Evolutionary conservation across 2,329 filamentous ascomycete genomes (phyloP).

Genomic region (Lojkania enalia): DNA sequence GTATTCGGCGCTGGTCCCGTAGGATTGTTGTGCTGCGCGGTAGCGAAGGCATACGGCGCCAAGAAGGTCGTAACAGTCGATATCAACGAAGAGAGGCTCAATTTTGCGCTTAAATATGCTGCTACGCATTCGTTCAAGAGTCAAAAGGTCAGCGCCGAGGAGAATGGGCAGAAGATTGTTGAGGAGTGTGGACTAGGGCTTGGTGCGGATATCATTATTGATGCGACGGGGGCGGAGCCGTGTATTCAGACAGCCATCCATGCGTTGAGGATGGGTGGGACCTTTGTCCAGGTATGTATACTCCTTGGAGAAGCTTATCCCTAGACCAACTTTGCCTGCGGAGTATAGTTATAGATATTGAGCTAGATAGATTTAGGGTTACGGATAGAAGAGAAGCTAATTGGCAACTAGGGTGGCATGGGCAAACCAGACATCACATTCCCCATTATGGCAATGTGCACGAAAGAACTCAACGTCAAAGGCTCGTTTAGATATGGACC

Average conservation of each 20-base stretch:
- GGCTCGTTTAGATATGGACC: slow-evolving; percentile 88
- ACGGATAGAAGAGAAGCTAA: too few relatives aligned
- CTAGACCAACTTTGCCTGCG: too few relatives aligned
- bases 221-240: slow-evolving; percentile 53
- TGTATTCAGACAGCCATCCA: slow-evolving; percentile 56
- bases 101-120: slow-evolving; percentile 74
- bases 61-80: slow-evolving; percentile 83
- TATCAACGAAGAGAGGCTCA: slow-evolving; percentile 76
- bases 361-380: too few relatives aligned
- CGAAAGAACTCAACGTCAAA: slow-evolving; percentile 84
- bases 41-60: slow-evolving; percentile 84
- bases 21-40: slow-evolving; percentile 83
- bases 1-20: slow-evolving; percentile 62
- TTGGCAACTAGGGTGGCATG: slow-evolving; percentile 68
- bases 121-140: slow-evolving; percentile 73
- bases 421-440: slow-evolving; percentile 85
- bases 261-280: slow-evolving; percentile 52
- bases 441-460: slow-evolving; percentile 86
- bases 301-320: too few relatives aligned
- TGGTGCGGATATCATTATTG: slow-evolving; percentile 54
- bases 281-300: slow-evolving; percentile 48
- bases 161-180: slow-evolving; percentile 73
- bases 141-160: slow-evolving; percentile 61
- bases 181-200: slow-evolving; percentile 63
- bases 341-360: too few relatives aligned